Evolutionary conservation across 768 basidiomycete species (phyloP).

Genomic region (Lyophyllum decastes): DNA sequence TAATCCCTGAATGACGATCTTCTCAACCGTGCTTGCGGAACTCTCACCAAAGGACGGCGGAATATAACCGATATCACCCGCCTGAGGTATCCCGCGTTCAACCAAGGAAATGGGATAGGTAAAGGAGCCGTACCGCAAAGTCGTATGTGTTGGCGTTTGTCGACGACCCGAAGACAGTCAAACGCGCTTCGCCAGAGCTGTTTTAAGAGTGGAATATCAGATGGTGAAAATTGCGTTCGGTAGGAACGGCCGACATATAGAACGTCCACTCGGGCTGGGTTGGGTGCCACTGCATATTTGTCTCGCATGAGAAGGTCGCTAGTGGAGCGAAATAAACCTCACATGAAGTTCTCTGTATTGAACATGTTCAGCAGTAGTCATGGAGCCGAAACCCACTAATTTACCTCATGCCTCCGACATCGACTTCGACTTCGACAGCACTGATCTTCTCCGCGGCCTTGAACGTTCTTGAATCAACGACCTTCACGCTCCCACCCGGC

Average conservation of each 20-base stretch:
- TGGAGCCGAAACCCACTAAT: conserved; percentile 25
- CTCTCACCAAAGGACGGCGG: conserved; percentile 34
- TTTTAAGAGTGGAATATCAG: neutral
- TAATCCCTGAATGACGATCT: neutral
- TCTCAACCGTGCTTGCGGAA: neutral
- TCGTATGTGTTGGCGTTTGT: conserved; percentile 43
- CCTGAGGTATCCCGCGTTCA: conserved; percentile 17
- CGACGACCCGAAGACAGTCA: conserved; percentile 61
- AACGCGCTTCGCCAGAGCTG: conserved; percentile 56
- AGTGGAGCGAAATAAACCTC: conserved; percentile 11
- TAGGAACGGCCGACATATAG: conserved; percentile 43
- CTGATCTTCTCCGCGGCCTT: conserved; percentile 52
- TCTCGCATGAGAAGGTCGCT: neutral
- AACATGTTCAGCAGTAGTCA: conserved; percentile 7
- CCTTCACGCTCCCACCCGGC: conserved; percentile 59
- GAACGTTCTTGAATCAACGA: conserved; percentile 59
- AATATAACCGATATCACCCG: conserved; percentile 42
- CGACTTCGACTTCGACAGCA: conserved; percentile 57
- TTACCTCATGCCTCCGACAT: conserved; percentile 62
- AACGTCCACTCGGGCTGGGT: conserved; percentile 69
- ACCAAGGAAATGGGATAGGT: neutral
- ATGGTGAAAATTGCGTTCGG: neutral
- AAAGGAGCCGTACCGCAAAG: conserved; percentile 40
- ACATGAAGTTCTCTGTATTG: conserved; percentile 55
- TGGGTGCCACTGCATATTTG: conserved; percentile 61